These are phyloP conservation scores for Raphanus hybrid DNA, from an alignment of 441 rosid species.

Conservation along the genomic window DNA sequence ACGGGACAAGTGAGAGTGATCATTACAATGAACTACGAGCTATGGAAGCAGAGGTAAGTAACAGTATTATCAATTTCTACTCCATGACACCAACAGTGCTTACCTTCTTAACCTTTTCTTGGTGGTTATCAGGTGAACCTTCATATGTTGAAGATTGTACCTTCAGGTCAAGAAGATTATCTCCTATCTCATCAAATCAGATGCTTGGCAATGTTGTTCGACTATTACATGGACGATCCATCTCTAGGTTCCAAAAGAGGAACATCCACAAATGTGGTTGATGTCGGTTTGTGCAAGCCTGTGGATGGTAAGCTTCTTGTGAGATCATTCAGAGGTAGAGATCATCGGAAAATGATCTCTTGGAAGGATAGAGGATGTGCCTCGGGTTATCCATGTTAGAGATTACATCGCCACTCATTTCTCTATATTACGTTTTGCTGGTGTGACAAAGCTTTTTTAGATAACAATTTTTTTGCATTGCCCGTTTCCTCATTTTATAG, in stretches of 20 bases:
- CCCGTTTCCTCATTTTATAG: not conserved
- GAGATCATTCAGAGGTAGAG: conserved; percentile 89
- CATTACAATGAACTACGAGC: conserved; percentile 81
- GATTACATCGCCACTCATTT: not conserved
- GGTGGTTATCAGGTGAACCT: conserved; percentile 68
- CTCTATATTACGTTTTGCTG: conserved; percentile 5
- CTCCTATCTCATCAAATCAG: conserved; percentile 72
- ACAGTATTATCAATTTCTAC: conserved; percentile 16
- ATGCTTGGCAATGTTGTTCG: conserved; percentile 87
- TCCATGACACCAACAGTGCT: not conserved
- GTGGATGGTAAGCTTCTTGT: conserved; percentile 70
- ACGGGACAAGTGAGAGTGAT: conserved; percentile 44
- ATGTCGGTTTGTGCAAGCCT: conserved; percentile 87
- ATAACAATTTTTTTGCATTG: not conserved
- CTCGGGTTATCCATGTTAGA: conserved; percentile 55
- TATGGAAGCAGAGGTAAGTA: conserved; percentile 88
- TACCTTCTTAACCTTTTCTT: conserved; percentile 15
- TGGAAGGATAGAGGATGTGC: conserved; percentile 79
- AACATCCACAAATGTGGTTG: conserved; percentile 62
- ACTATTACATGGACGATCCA: conserved; percentile 69
- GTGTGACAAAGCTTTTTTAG: not conserved
- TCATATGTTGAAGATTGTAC: conserved; percentile 69
- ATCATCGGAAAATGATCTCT: conserved; percentile 87
- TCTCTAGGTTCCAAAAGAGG: conserved; percentile 54
- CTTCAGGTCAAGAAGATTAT: conserved; percentile 63